Base-by-base conservation (phyloP, 176 grass and related monocot species). In the Hyparrhenia diplandra region DNA sequence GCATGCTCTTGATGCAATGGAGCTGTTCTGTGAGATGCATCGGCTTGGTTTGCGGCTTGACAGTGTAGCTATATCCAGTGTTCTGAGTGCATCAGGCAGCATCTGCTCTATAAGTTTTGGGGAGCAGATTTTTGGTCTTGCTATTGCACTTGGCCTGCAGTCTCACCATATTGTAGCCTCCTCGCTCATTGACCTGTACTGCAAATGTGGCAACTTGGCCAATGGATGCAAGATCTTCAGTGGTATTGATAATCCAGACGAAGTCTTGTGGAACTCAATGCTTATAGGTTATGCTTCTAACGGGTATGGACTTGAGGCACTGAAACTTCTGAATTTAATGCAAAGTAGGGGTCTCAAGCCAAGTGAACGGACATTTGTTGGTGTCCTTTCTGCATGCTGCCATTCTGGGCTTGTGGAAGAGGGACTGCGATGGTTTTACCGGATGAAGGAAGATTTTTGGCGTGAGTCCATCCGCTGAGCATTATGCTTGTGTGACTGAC, bases 201-300 rank as follows among this genome's bases (percentile, higher is more conserved):
- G 92, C 80, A 94, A 94, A 91, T 87, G 88, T 79, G 92, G 88
- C 35, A 86, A 64, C 69, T 49, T 94, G 23, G 13, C 55, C n/a
- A 74, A 60, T 81, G 92, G 86, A 71, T 71, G 71, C 80, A 90
- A 16, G 72, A 70, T 94, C n/a, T 94, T 94, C 5, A 9, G 74
- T 71, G 35, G 31, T 55, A 71, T 78, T 7, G 29, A 64, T 29
- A 86, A 78, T 2, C 32, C 60, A 7, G 92, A 94, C 3, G 72
- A 86, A 68, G 86, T 88, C 49, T 47, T 91, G 30, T 94, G 88
- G 85, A 94, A 94, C 86, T 91, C 88, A 41, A 94, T 94, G 88
- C 70, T 94, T 25, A 79, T 89, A 51, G 92, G 92, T 51, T 89
- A 89, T 78, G 92, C 92, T 78, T 94, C 88, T 28, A 91, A 94